These are phyloP conservation scores for Fusarium sp. DNA, from an alignment of 2,329 filamentous ascomycete genomes.

Conservation along the genomic window DNA sequence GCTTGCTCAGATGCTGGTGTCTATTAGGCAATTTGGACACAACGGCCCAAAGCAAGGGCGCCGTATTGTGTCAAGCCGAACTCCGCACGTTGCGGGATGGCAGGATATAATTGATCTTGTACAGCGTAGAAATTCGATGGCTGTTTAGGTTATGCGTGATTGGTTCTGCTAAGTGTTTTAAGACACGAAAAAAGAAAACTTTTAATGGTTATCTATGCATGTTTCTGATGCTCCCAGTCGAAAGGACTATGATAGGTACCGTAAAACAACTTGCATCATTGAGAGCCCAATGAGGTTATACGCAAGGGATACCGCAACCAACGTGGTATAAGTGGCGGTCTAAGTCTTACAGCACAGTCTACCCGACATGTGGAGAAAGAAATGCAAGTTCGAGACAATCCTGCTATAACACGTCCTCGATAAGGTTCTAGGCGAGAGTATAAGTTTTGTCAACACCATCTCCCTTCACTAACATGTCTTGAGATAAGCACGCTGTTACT, in stretches of 20 bases:
- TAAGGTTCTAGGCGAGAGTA: neutral
- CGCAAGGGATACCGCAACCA: constrained; percentile 31
- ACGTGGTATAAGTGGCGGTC: constrained; percentile 22
- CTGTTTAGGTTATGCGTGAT: constrained; percentile 10
- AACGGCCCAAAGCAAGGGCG: constrained; percentile 33
- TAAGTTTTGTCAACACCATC: constrained; percentile 7
- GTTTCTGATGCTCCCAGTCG: constrained; percentile 14
- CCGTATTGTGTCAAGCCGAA: constrained; percentile 28
- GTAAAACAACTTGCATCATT: constrained; percentile 8
- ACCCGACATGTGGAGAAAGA: constrained; percentile 8
- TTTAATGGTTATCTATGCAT: constrained; percentile 10
- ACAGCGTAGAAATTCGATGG: constrained; percentile 9
- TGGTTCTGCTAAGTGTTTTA: constrained; percentile 21
- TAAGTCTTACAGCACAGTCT: constrained; percentile 8
- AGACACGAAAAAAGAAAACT: constrained; percentile 25
- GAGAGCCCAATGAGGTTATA: constrained; percentile 31
- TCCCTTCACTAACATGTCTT: constrained; percentile 15
- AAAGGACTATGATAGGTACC: constrained; percentile 8
- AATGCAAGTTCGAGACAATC: constrained; percentile 26
- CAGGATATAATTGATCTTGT: constrained; percentile 27
- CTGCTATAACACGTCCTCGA: neutral
- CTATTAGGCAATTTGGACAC: constrained; percentile 27
- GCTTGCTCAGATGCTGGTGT: constrained; percentile 28
- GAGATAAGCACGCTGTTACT: constrained; percentile 17
- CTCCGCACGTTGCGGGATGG: constrained; percentile 44